Percentiles rank a stretch among this genome's conserved stretches.
phyloP scores from a whole-genome alignment of 192 early-diverging fungal species.

The Coemansia furcata region DNA sequence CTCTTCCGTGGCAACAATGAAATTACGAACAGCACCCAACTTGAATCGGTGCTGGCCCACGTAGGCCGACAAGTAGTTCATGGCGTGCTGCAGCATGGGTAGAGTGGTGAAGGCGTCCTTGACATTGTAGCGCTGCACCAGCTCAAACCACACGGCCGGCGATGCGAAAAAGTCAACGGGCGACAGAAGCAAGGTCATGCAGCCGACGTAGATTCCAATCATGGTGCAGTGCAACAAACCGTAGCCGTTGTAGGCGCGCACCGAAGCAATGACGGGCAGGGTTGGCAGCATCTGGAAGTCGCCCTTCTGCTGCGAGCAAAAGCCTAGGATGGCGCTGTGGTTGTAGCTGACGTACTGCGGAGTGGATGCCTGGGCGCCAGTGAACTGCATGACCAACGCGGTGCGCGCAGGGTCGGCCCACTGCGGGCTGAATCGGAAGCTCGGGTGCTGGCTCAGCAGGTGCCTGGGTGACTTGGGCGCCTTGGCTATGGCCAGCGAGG shows the following conservation, averaged over 20 bases:
- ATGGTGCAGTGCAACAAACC: slow-evolving; percentile 55
- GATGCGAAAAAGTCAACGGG: slow-evolving; percentile 59
- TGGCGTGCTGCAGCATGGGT: slow-evolving; percentile 67
- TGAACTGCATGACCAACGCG: slow-evolving; percentile 58
- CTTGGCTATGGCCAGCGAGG: slow-evolving; percentile 61
- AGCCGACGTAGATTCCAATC: slow-evolving; percentile 57
- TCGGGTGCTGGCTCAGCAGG: slow-evolving; percentile 57
- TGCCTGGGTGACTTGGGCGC: slow-evolving; percentile 62
- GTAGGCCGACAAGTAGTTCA: slow-evolving; percentile 55
- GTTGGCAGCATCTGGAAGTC: slow-evolving; percentile 53
- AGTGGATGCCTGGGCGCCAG: slow-evolving; percentile 42
- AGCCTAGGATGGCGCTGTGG: slow-evolving; percentile 38
- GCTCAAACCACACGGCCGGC: slow-evolving; percentile 72
- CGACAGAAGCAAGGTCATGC: slow-evolving; percentile 62
- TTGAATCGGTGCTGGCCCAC: slow-evolving; percentile 51
- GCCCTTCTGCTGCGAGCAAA: slow-evolving; percentile 48
- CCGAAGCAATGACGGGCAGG: slow-evolving; percentile 47
- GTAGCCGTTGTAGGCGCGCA: slow-evolving; percentile 53
- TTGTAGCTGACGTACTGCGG: slow-evolving; percentile 51
- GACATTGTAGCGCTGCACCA: slow-evolving; percentile 65
- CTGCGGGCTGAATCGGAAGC: slow-evolving; percentile 55
- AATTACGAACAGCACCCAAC: slow-evolving; percentile 57
- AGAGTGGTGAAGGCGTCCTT: slow-evolving; percentile 68
- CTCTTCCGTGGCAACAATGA: slow-evolving; percentile 63
- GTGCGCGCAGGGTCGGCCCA: slow-evolving; percentile 54